Evolutionary conservation across 1,139 yeast species (phyloP).

Genomic region (Pichia norvegensis): DNA sequence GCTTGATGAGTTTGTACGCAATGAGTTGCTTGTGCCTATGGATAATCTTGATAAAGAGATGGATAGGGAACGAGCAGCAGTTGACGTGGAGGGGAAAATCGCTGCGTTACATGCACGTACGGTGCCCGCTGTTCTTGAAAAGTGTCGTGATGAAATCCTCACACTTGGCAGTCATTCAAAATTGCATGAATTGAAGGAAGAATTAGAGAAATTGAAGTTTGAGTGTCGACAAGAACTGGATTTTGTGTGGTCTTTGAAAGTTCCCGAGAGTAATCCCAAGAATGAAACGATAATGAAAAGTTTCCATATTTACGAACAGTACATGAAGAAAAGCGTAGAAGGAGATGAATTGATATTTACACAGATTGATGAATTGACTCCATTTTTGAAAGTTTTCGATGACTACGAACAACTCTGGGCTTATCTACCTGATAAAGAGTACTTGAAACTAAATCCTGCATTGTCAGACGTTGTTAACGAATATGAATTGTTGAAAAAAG

Average conservation of each 20-base stretch:
- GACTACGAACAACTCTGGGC: conserved; percentile 33
- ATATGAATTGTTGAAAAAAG: conserved; percentile 35
- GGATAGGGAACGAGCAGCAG: conserved; percentile 21
- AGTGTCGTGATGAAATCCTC: conserved; percentile 42
- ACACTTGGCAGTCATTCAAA: conserved; percentile 45
- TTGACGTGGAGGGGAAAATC: conserved; percentile 45
- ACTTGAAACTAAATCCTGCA: conserved; percentile 36
- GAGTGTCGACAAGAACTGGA: conserved; percentile 16
- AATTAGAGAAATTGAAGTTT: conserved; percentile 33
- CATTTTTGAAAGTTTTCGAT: conserved; percentile 35
- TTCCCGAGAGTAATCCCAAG: conserved; percentile 34
- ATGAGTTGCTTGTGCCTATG: conserved; percentile 46
- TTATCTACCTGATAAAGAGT: conserved; percentile 41
- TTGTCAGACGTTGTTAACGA: conserved; percentile 34
- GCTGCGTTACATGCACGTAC: conserved; percentile 57
- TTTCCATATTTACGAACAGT: conserved; percentile 39
- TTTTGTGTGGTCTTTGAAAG: conserved; percentile 33
- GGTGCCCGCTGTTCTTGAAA: neutral
- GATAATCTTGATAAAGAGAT: conserved; percentile 43
- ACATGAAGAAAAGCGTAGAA: conserved; percentile 48
- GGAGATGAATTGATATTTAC: conserved; percentile 51
- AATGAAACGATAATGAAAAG: conserved; percentile 30
- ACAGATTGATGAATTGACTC: conserved; percentile 39
- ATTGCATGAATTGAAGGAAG: conserved; percentile 39
- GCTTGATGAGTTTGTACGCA: conserved; percentile 47